These are phyloP conservation scores for Saturnispora dispora DNA, from an alignment of 805 yeast genomes.

Conservation along the genomic window DNA sequence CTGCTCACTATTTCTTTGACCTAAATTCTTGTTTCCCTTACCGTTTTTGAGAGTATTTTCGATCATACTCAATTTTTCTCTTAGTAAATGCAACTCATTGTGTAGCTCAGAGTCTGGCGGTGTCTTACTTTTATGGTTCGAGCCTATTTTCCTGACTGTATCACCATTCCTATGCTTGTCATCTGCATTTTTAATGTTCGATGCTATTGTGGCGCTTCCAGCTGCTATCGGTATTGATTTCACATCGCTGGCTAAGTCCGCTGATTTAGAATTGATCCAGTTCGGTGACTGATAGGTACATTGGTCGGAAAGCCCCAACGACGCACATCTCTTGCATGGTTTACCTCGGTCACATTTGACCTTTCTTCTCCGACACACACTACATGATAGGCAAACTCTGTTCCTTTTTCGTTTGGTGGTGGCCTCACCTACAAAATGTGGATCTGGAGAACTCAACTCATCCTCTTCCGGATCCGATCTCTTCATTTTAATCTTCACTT, in stretches of 20 bases:
- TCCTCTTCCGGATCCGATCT: slow-evolving; percentile 1
- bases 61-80: slow-evolving; percentile 3
- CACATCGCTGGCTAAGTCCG: slow-evolving; percentile 1
- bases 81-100: neutral
- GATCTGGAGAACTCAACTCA: neutral
- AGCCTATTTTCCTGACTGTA: neutral
- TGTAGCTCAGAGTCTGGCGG: neutral
- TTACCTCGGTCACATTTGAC: slow-evolving; percentile 34
- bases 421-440: neutral
- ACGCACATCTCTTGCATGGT: slow-evolving; percentile 29
- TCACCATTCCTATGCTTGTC: neutral
- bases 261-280: slow-evolving; percentile 17
- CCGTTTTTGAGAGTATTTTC: slow-evolving; percentile 2
- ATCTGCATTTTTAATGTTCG: neutral
- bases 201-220: neutral
- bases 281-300: slow-evolving; percentile 25
- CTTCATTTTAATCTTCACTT: neutral
- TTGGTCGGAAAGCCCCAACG: slow-evolving; percentile 24
- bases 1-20: neutral
- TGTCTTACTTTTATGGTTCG: neutral
- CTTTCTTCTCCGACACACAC: slow-evolving; percentile 38
- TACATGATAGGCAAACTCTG: slow-evolving; percentile 38
- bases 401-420: slow-evolving; percentile 26
- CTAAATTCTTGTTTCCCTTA: neutral
- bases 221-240: neutral